These are phyloP conservation scores for Nicotiana otophora DNA, from an alignment of 257 asterid species.

Conservation along the genomic window DNA sequence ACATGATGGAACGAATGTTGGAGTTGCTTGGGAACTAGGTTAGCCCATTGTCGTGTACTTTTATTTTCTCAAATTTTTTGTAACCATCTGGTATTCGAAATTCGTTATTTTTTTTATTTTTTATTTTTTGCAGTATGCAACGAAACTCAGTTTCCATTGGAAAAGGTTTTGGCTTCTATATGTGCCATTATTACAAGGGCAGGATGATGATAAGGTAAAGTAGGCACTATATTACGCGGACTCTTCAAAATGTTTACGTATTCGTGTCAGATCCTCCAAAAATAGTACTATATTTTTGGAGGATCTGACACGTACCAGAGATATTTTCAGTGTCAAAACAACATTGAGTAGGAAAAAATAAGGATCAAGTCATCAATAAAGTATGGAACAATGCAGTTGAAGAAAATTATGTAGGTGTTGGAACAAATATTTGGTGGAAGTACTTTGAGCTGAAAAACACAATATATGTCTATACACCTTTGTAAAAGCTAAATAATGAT, in stretches of 20 bases:
- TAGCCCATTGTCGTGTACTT: not conserved
- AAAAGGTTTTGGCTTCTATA: slow-evolving; percentile 59
- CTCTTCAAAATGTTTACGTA: too few relatives aligned
- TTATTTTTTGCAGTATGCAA: slow-evolving; percentile 39
- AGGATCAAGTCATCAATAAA: too few relatives aligned
- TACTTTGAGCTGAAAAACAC: not conserved
- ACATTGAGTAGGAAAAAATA: too few relatives aligned
- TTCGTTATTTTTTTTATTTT: not conserved
- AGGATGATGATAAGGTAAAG: slow-evolving; percentile 55
- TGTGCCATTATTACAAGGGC: slow-evolving; percentile 58
- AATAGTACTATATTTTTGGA: too few relatives aligned
- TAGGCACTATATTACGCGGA: too few relatives aligned
- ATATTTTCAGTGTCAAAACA: too few relatives aligned
- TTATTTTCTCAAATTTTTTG: not conserved
- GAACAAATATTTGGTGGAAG: not conserved
- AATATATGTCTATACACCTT: not conserved
- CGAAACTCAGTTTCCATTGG: slow-evolving; percentile 41
- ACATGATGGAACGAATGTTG: slow-evolving; percentile 56
- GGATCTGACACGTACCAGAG: too few relatives aligned
- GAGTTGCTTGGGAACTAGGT: slow-evolving; percentile 72
- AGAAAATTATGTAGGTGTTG: not conserved
- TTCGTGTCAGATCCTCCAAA: too few relatives aligned
- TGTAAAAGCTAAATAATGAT: not conserved
- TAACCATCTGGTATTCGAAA: not conserved
- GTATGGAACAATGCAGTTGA: not conserved